A percentile compares a stretch with the other conserved stretches of the same genome.
phyloP scores from a whole-genome alignment of 805 yeast species.

The Kuraishia molischiana region DNA sequence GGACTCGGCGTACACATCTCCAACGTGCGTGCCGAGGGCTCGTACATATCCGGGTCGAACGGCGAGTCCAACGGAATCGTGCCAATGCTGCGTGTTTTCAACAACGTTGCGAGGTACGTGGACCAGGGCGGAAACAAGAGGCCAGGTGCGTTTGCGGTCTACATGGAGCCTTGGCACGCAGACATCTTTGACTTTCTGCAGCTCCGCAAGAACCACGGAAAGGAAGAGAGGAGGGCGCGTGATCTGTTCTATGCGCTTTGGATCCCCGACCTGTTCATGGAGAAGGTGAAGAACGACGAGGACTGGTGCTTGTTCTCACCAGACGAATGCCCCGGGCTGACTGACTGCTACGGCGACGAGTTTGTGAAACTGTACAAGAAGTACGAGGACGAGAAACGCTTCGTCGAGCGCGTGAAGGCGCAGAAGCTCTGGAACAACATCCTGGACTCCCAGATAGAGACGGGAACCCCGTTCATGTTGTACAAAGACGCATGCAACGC shows the following conservation, averaged over 20 bases:
- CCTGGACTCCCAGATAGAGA: constrained; percentile 87
- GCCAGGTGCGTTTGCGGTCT: constrained; percentile 94
- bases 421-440: constrained; percentile 89
- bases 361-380: constrained; percentile 61
- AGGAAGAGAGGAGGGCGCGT: constrained; percentile 88
- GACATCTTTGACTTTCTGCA: constrained; percentile 84
- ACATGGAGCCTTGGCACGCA: constrained; percentile 95
- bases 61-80: constrained; percentile 89
- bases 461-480: constrained; percentile 92
- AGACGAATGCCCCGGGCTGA: constrained; percentile 76
- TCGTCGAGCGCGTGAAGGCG: constrained; percentile 61
- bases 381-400: constrained; percentile 66
- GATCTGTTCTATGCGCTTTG: constrained; percentile 90
- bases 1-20: constrained; percentile 90
- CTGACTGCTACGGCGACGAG: constrained; percentile 77
- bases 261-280: constrained; percentile 93
- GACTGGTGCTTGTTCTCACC: constrained; percentile 92
- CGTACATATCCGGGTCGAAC: constrained; percentile 84
- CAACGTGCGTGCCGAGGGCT: constrained; percentile 78
- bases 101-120: constrained; percentile 92
- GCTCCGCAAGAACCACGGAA: constrained; percentile 87
- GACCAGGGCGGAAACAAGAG: constrained; percentile 98
- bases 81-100: constrained; percentile 94
- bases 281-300: constrained; percentile 66
- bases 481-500: constrained; percentile 87